Percentiles rank a stretch among this genome's conserved stretches.
These are phyloP conservation scores for Fistulinella cinereoalba DNA, from an alignment of 1,284 basidiomycete species.

Conservation along the genomic window DNA sequence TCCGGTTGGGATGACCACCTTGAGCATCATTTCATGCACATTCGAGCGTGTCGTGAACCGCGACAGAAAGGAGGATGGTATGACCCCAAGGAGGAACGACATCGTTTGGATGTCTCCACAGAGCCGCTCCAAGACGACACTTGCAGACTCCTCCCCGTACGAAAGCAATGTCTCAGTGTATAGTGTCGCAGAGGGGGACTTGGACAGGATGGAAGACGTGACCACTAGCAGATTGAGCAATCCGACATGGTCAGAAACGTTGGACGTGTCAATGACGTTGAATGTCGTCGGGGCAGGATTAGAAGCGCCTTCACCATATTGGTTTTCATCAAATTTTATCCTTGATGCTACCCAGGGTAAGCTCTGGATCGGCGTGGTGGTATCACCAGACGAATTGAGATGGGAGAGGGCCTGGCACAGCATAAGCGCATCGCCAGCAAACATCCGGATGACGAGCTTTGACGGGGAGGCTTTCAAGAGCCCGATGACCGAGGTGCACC, in stretches of 20 bases:
- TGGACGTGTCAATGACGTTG: constrained; percentile 55
- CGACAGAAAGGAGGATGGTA: constrained; percentile 40
- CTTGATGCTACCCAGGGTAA: constrained; percentile 33
- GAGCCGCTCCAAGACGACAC: constrained; percentile 34
- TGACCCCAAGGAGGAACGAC: constrained; percentile 41
- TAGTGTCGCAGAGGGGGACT: constrained; percentile 31
- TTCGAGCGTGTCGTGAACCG: constrained; percentile 43
- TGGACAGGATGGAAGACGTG: constrained; percentile 38
- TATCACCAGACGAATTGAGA: constrained; percentile 5
- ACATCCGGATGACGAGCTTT: constrained; percentile 32
- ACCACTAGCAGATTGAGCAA: constrained; percentile 37
- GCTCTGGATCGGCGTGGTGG: constrained; percentile 13
- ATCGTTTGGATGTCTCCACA: constrained; percentile 40
- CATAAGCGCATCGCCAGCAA: constrained; percentile 34
- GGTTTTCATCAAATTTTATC: constrained; percentile 34
- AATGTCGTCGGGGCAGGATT: constrained; percentile 40
- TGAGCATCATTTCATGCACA: constrained; percentile 13
- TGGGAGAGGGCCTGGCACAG: constrained; percentile 31
- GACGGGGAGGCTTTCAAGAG: constrained; percentile 14
- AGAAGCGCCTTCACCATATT: constrained; percentile 29
- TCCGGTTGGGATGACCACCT: neutral
- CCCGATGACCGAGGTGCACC: constrained; percentile 19
- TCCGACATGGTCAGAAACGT: constrained; percentile 47
- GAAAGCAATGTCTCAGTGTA: constrained; percentile 33
- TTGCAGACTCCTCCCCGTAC: neutral